Base-by-base conservation (phyloP, 345 rosid genomes). In the Streptanthus diversifolius region DNA sequence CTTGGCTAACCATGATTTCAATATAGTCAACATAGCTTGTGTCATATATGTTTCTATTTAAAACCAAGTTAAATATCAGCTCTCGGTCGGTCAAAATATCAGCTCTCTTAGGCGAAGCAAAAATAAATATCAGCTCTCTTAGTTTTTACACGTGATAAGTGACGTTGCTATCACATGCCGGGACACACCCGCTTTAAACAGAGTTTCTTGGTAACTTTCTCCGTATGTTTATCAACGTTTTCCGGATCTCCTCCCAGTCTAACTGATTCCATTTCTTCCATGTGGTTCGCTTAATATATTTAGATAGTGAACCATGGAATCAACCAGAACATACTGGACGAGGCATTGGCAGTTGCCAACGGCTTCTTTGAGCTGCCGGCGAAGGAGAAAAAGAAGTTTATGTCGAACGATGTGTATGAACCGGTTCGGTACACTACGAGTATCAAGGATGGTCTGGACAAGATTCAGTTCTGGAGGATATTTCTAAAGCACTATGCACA, bases 401-500 rank as follows among this genome's bases (percentile, higher is more conserved):
- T 74, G 85, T 84, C 95, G 1, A 73, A 63, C 14, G 86, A 86
- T 55, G 88, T 91, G 30, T 47, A 74, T 32, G 66, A 78, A 77
- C 91, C 89, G 19, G 91, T 83, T 51, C 74, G 97, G 36, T 87
- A 87, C 19, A 78, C 64, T 10, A 84, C 86, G 8, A 85, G 97
- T 79, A 14, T 88, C 27, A 82, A 79, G 63, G 88, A 86, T 2
- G 88, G 88, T 10, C 6, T 64, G 1, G 92, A 87, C 70, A 76
- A 76, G 24, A 75, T 78, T 64, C 87, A 87, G 29, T 82, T 76
- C 29, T 84, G 95, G 91, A 87, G 95, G 66, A 78, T 79, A 24
- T 88, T 91, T 74, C 82, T 88, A 33, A 87, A 91, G 77, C 92
- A 82, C 58, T 85, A 91, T 67, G 88, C 92, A 14, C 62, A 87